Conservation (phyloP, 176 grass and related monocot genomes). For the Aegilops longissima region DNA sequence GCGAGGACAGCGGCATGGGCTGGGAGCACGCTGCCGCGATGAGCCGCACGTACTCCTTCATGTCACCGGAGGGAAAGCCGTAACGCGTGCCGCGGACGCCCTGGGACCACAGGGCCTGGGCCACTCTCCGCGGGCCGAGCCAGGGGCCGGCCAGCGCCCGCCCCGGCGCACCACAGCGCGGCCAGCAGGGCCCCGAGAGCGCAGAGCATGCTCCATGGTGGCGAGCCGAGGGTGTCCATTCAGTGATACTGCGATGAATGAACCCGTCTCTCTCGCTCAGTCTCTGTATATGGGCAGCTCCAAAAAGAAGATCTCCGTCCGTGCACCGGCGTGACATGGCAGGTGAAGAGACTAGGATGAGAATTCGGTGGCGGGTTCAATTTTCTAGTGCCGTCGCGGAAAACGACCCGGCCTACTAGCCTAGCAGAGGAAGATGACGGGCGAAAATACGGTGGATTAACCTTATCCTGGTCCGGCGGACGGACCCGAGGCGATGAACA, state of each 20-base stretch:
- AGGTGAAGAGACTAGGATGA: not conserved
- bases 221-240: not conserved
- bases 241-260: not conserved
- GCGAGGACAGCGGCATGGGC: slow-evolving; percentile 44
- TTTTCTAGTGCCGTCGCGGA: not conserved
- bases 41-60: slow-evolving; percentile 26
- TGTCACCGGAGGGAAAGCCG: slow-evolving; percentile 45
- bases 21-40: not conserved
- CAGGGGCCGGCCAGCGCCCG: slow-evolving; percentile 9
- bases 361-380: no score
- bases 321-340: not conserved
- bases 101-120: slow-evolving; percentile 32
- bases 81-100: slow-evolving; percentile 47
- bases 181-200: slow-evolving; percentile 17
- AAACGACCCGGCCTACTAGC: no score
- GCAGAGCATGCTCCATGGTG: slow-evolving; percentile 19
- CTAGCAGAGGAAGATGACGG: not conserved
- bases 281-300: no score
- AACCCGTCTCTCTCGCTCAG: not conserved
- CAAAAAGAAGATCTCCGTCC: no score
- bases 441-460: not conserved
- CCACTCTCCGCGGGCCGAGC: slow-evolving; percentile 42
- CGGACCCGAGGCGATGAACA: no score
- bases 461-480: not conserved
- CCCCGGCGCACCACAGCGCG: not conserved